Percentiles rank a stretch among this genome's conserved stretches.
These are phyloP conservation scores for Tolypocladium guangdongense DNA, from an alignment of 2,329 filamentous ascomycete genomes.

Conservation along the genomic window DNA sequence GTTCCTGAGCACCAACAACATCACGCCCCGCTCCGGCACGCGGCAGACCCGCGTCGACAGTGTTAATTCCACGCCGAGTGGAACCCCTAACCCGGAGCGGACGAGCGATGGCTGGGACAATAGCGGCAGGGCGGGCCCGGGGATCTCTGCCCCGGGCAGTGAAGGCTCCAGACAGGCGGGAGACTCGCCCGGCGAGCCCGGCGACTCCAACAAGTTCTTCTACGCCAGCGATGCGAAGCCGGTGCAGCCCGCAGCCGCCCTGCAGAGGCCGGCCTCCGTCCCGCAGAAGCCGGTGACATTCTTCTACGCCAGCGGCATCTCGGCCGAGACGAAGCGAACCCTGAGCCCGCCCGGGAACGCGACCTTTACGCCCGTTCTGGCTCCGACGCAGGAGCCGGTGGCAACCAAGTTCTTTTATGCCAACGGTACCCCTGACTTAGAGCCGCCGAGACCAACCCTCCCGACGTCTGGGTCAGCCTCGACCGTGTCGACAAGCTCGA, in stretches of 20 bases:
- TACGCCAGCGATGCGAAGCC: slow-evolving; percentile 70
- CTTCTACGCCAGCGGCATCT: slow-evolving; percentile 44
- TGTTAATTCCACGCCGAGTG: slow-evolving; percentile 52
- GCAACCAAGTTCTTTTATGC: slow-evolving; percentile 65
- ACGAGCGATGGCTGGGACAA: slow-evolving; percentile 31
- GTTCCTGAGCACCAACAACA: slow-evolving; percentile 49
- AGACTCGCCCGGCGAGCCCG: slow-evolving; percentile 14
- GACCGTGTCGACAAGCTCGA: slow-evolving; percentile 33
- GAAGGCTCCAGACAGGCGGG: slow-evolving; percentile 15
- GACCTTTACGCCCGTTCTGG: slow-evolving; percentile 22
- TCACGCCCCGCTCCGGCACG: slow-evolving; percentile 69
- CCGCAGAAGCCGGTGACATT: slow-evolving; percentile 40
- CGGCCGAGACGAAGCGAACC: slow-evolving; percentile 26
- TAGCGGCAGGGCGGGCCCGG: slow-evolving; percentile 15
- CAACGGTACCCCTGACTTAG: slow-evolving; percentile 47
- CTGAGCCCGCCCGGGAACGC: slow-evolving; percentile 17
- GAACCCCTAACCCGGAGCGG: slow-evolving; percentile 41
- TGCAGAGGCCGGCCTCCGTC: slow-evolving; percentile 26
- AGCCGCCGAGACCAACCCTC: slow-evolving; percentile 20
- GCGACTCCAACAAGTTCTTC: slow-evolving; percentile 61
- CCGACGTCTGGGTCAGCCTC: slow-evolving; percentile 32
- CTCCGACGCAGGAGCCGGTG: slow-evolving; percentile 25
- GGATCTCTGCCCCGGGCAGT: slow-evolving; percentile 20
- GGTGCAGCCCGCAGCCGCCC: slow-evolving; percentile 19
- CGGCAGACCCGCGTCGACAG: slow-evolving; percentile 64